Base-by-base conservation (phyloP, 371 early-diverging fungal genomes). In the Batkoa obscura region DNA sequence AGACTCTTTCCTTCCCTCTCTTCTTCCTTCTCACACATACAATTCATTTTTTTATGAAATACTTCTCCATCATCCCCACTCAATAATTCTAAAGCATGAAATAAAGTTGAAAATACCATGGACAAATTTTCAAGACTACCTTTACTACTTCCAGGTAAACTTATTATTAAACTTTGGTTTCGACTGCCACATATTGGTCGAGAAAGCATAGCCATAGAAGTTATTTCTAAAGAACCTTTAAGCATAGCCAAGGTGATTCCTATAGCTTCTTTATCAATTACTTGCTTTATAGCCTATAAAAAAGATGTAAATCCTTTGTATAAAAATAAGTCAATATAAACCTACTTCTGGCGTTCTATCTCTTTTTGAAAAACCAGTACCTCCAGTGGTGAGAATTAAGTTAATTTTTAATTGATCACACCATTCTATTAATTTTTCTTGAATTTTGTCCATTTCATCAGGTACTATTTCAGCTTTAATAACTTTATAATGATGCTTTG, bases 111-210 rank as follows among this genome's bases (percentile, higher is more conserved):
- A 1, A 81, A 37, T 1, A 92, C 61, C 23, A 84, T 83, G 17
- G 69, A 70, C 55, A 90, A 62, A 60, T 86, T 90, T 67, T 94
- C 95, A 35, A 69, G 68, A 42, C 84, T 74, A 0, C 86, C 93
- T 64, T 88, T 92, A 1, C 74, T 75, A 59, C 87, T 89, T 13
- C 93, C 95, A 2, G 93, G 95, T 13, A 91, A 72, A 0, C 90
- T 88, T 34, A 92, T 43, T 13, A 90, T 75, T 0, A 92, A 50
- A 0, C 85, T 69, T 4, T 72, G 60, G 13, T 74, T 64, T 30
- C 84, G 69, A 3, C 90, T 75, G 0, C 95, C 95, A n/a, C 80
- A 75, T 0, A 88, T 69, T 2, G 88, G 87, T 2, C 92, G 80
- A 9, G 85, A 81, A 13, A 94, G 70, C 0, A 88, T 84, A 1